Evolutionary conservation across 2,329 filamentous ascomycete genomes (phyloP), one percentile per base, ranked within the genome.

Genomic region (Trichoderma brevicompactum): DNA sequence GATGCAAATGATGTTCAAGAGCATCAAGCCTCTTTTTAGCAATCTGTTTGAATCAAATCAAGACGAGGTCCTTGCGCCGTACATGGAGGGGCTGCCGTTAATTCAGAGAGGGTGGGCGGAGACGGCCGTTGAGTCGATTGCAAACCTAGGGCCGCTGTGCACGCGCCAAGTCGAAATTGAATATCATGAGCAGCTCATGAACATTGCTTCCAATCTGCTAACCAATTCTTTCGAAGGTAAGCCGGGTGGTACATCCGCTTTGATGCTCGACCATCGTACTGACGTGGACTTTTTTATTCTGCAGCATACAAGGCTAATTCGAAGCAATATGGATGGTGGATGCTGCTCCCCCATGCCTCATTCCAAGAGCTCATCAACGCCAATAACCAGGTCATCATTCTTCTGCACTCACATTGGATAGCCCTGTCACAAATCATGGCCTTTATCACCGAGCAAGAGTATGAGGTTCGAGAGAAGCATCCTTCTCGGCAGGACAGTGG

Each of bases 271-370:
- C 10, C 43, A 40, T 3, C 15, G 9, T 23, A n/a, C 40, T 38
- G 32, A 59, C 68, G 3, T 68, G 55, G 36, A 32, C 12, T 38
- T 17, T n/a, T 13, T 10, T 3, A 2, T 36, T 1, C 3, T 19
- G 5, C 44, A 84, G 84, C 83, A 15, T 85, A 85, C 70, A 76
- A 80, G 67, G 75, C 79, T n/a, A 78, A 85, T 60, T 77, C 77
- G 48, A 74, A 77, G 62, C 82, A 85, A 69, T 86, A 84, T 71
- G 78, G 72, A 4, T 87, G 84, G 84, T 86, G 84, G 84, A 86
- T 86, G 78, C 78, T 83, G 72, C 77, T 87, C 7, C 80, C 83
- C 8, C 83, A 86, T 68, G 76, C 78, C 41, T 75, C 79, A 54
- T 86, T 87, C 72, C 79, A 82, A 68, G 75, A 76, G 56, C 73